Evolutionary conservation across 192 early-diverging fungal species (phyloP), one percentile per base, ranked within the genome.

Genomic region (Funneliformis geosporum): DNA sequence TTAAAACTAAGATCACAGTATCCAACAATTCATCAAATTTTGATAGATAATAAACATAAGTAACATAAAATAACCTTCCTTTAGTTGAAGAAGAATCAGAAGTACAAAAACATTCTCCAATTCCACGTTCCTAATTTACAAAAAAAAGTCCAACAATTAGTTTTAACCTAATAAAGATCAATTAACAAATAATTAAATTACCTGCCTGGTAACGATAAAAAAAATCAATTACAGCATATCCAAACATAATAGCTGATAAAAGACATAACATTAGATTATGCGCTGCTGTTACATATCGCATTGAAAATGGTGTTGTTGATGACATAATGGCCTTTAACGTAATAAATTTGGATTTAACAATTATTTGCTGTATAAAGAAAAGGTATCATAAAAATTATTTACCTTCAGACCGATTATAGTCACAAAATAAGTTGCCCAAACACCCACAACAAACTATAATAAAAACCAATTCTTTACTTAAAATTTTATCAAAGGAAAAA

Each of bases 31-130:
- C 87, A 73, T 67, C 75, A 76, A 83, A 88, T 70, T 88, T 88
- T 61, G 66, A 82, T 64, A 88, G 42, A 70, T 88, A 88, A 74
- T 88, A 88, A 18, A 86, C 80, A 83, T 88, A 88, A 46, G 86
- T 74, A 50, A 60, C 47, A 69, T 81, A 88, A 40, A 72, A 70
- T 65, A 86, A 70, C 5, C 77, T 38, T 23, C 87, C 87, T 16
- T 74, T 42, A 7, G 67, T 23, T 21, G 78, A 66, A 25, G 44
- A 61, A 14, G 47, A 28, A 72, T 85, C 75, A 38, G 80, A 61
- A 27, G 82, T 85, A 72, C 87, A 88, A 73, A 88, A 88, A 25
- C 85, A 72, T 67, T 88, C 87, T 43, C 65, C 71, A 21, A 86
- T 46, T n/a, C 84, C 83, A 38, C 78, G 82, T 42, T 50, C 61